These are phyloP conservation scores for Gaultheria prostrata DNA, from an alignment of 148 eudicot species.

Conservation along the genomic window DNA sequence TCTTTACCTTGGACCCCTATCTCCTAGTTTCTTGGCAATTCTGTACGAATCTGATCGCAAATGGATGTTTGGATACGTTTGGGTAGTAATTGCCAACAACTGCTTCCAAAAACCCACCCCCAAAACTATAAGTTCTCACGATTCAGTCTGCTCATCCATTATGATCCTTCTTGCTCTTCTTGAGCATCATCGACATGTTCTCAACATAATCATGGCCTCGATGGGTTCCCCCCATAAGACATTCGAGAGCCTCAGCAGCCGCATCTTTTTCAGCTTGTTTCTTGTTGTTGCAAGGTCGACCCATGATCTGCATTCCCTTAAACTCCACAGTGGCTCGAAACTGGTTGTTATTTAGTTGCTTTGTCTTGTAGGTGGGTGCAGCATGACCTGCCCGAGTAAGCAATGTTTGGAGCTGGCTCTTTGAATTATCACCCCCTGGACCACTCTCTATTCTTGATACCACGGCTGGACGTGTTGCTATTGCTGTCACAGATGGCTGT, in stretches of 20 bases:
- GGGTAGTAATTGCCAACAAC: not conserved
- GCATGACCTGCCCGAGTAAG: constrained; percentile 74
- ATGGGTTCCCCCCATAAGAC: constrained; percentile 61
- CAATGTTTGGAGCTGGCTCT: constrained; percentile 87
- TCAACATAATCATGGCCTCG: constrained; percentile 53
- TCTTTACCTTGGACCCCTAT: not conserved
- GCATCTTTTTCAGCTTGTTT: constrained; percentile 95
- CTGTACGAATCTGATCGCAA: not conserved
- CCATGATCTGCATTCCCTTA: constrained; percentile 78
- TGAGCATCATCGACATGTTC: constrained; percentile 69
- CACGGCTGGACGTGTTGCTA: constrained; percentile 32
- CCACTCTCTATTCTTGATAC: constrained; percentile 64
- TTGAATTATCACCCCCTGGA: constrained; percentile 93
- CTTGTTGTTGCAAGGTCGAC: constrained; percentile 77
- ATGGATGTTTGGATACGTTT: not conserved
- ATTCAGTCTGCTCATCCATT: constrained; percentile 13
- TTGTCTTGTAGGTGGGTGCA: constrained; percentile 63
- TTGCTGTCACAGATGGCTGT: constrained; percentile 32
- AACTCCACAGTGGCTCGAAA: constrained; percentile 73
- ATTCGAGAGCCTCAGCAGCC: constrained; percentile 88
- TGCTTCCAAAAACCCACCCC: not conserved
- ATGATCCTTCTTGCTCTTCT: constrained; percentile 82
- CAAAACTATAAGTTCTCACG: not conserved
- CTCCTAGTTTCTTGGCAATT: not conserved
- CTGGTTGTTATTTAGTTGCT: constrained; percentile 62